These are phyloP conservation scores for Trichomonas tenax DNA, from an alignment of 208 protist genomes.

Conservation along the genomic window DNA sequence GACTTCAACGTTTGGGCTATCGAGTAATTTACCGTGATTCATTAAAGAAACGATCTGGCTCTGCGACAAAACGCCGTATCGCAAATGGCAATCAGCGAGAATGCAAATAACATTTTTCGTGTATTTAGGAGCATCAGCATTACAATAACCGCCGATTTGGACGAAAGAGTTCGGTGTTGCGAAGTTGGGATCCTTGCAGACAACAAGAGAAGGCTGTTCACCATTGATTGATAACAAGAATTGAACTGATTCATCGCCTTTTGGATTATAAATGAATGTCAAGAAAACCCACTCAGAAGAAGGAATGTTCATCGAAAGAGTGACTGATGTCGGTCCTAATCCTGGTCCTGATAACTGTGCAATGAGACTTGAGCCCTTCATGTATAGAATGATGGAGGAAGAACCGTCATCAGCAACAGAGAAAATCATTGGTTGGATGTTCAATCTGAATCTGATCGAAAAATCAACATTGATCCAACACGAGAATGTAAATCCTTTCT, in stretches of 20 bases:
- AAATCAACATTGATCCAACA: background rate
- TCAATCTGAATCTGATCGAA: background rate
- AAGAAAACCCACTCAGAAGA: background rate
- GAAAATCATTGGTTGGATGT: background rate
- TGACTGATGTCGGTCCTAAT: background rate
- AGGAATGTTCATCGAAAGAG: background rate
- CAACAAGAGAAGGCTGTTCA: background rate
- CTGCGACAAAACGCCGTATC: background rate
- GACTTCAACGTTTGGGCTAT: background rate
- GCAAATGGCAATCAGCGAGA: background rate
- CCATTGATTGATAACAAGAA: background rate
- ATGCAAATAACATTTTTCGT: background rate
- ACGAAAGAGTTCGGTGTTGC: background rate
- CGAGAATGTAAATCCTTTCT: background rate
- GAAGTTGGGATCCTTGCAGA: background rate
- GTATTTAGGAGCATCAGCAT: background rate
- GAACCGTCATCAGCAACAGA: background rate
- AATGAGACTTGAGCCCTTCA: background rate
- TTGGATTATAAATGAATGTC: background rate
- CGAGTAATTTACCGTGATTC: background rate
- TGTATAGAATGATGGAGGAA: background rate
- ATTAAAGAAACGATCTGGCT: background rate
- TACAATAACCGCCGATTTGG: background rate
- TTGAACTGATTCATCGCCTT: background rate
- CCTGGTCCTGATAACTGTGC: background rate